Percentiles rank a stretch among this genome's conserved stretches.
Conservation (phyloP, 1,284 basidiomycete genomes). For the Abortiporus biennis region DNA sequence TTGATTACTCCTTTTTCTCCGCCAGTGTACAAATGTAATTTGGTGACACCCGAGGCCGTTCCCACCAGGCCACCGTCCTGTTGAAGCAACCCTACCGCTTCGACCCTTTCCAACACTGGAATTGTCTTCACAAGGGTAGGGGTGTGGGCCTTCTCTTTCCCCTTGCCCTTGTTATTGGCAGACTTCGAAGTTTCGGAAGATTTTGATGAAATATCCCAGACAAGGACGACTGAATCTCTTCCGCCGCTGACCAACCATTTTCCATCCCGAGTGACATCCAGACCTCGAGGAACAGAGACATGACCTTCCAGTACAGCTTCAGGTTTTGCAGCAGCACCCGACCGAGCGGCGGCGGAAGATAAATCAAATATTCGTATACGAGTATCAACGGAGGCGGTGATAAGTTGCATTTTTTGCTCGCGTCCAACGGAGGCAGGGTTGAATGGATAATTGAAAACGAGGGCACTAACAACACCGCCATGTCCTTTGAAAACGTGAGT, state of each 20-base stretch:
- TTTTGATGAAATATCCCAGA: conserved; percentile 73
- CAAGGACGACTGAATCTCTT: conserved; percentile 82
- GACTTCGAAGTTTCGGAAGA: conserved; percentile 19
- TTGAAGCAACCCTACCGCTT: conserved; percentile 72
- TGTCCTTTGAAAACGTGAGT: conserved; percentile 97
- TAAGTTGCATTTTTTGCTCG: conserved; percentile 66
- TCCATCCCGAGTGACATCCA: conserved; percentile 82
- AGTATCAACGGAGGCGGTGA: conserved; percentile 88
- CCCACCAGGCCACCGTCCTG: conserved; percentile 43
- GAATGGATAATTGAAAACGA: conserved; percentile 74
- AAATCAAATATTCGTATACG: conserved; percentile 89
- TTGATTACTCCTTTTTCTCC: conserved; percentile 83
- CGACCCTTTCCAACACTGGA: conserved; percentile 82
- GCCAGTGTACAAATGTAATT: conserved; percentile 75
- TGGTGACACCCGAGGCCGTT: conserved; percentile 31
- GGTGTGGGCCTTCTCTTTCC: conserved; percentile 36
- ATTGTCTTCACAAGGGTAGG: conserved; percentile 79
- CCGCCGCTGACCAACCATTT: conserved; percentile 86
- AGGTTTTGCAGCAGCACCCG: conserved; percentile 58
- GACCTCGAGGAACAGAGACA: conserved; percentile 83
- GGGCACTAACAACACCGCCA: conserved; percentile 90
- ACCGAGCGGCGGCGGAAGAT: conserved; percentile 49
- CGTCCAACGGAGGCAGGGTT: conserved; percentile 43
- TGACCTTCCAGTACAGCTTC: conserved; percentile 84
- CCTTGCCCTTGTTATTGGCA: conserved; percentile 42